Evolutionary conservation across 352 stramenopile genomes (phyloP).

Genomic region (Globisporangium viniferum): DNA sequence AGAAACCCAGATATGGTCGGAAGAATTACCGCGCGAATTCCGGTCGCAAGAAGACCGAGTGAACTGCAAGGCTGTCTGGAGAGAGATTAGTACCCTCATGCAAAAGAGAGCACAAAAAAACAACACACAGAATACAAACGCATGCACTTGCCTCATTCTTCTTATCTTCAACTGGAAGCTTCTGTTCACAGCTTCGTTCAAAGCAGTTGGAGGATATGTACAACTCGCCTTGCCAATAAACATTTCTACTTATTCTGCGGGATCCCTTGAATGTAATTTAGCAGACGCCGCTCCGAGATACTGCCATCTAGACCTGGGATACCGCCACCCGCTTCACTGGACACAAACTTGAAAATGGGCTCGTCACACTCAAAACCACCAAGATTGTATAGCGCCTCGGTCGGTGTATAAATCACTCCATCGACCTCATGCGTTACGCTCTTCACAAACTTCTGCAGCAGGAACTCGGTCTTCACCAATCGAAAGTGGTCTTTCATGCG

Average conservation of each 20-base stretch:
- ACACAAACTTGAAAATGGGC: slow-evolving; percentile 88
- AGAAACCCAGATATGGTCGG: slow-evolving; percentile 63
- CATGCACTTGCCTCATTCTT: slow-evolving; percentile 13
- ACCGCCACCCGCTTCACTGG: slow-evolving; percentile 67
- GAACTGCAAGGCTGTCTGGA: slow-evolving; percentile 3
- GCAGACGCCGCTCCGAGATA: slow-evolving; percentile 71
- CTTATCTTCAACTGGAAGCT: slow-evolving; percentile 8
- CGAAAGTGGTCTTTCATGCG: slow-evolving; percentile 90
- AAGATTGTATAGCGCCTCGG: slow-evolving; percentile 81
- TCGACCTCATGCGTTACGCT: slow-evolving; percentile 86
- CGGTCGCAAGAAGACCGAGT: slow-evolving; percentile 50
- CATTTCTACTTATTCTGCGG: slow-evolving; percentile 43
- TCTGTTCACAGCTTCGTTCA: slow-evolving; percentile 1
- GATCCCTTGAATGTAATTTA: slow-evolving; percentile 80
- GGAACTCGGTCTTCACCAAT: slow-evolving; percentile 81
- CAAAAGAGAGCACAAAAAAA: neutral
- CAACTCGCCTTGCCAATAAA: slow-evolving; percentile 12
- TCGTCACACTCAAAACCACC: slow-evolving; percentile 82
- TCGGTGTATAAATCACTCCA: slow-evolving; percentile 84
- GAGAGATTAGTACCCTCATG: neutral
- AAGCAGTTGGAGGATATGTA: slow-evolving; percentile 4
- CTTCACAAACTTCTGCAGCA: slow-evolving; percentile 85
- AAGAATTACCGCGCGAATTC: slow-evolving; percentile 78
- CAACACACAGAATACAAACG: neutral
- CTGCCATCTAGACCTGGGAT: slow-evolving; percentile 81